A percentile compares a stretch with the other conserved stretches of the same genome.
These are phyloP conservation scores for Mrakia hoshinonis DNA, from an alignment of 768 basidiomycete genomes.

Conservation along the genomic window DNA sequence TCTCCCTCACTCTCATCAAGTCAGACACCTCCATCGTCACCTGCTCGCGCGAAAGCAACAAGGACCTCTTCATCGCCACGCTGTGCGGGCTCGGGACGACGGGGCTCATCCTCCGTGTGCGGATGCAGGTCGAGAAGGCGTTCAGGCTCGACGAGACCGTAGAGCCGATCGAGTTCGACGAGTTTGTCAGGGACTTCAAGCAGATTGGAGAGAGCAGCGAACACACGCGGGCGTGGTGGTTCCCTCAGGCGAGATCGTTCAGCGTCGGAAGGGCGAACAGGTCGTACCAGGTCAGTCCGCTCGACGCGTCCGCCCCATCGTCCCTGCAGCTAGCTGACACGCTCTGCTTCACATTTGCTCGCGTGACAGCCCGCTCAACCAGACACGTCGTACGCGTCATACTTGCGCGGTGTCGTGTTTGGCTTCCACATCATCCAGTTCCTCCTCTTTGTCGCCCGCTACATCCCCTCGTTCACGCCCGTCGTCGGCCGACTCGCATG, in stretches of 20 bases:
- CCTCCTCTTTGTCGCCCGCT: constrained; percentile 67
- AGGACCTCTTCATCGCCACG: constrained; percentile 78
- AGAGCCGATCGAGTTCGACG: constrained; percentile 52
- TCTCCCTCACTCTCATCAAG: constrained; percentile 63
- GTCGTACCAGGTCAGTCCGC: constrained; percentile 58
- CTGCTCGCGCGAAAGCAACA: constrained; percentile 53
- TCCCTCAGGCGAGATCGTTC: constrained; percentile 64
- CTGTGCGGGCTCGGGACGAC: constrained; percentile 85
- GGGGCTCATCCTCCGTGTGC: constrained; percentile 72
- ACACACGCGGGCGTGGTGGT: constrained; percentile 95
- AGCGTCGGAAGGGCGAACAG: constrained; percentile 66
- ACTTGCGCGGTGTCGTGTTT: constrained; percentile 63
- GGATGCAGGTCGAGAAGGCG: constrained; percentile 67
- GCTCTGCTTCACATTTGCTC: not conserved
- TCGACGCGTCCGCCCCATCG: not conserved
- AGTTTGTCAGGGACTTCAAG: constrained; percentile 33
- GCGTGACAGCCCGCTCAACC: constrained; percentile 7
- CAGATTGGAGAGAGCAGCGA: constrained; percentile 52
- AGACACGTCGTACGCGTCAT: constrained; percentile 42
- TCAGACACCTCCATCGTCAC: constrained; percentile 62
- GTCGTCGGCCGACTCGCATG: constrained; percentile 52
- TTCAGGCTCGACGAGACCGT: constrained; percentile 72
- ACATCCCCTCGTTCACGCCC: constrained; percentile 54
- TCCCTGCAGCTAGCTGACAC: not conserved
- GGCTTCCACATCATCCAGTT: constrained; percentile 76